Percentiles rank a stretch among this genome's conserved stretches.
These are phyloP conservation scores for Elaeagnus macrophylla DNA, from an alignment of 306 rosid genomes.

Conservation along the genomic window DNA sequence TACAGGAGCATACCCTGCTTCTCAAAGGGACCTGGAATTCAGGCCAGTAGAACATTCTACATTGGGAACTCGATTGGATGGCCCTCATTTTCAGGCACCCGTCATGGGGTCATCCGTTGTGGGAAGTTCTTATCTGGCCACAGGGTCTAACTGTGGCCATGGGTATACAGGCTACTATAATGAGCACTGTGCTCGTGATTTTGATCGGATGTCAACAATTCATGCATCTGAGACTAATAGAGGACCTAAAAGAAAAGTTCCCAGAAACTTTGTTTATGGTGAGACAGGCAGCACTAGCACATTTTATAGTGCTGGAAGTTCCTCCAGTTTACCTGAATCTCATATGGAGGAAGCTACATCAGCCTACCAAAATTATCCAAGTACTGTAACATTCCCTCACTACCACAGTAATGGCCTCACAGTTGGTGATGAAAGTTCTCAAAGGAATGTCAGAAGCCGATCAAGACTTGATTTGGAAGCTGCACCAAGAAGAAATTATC, in stretches of 20 bases:
- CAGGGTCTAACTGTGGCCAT: slow-evolving; percentile 6
- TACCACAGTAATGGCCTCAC: neutral
- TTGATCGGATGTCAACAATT: neutral
- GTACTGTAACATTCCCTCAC: neutral
- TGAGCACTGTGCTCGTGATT: neutral
- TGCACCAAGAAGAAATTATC: neutral
- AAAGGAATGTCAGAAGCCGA: slow-evolving; percentile 13
- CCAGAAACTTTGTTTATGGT: neutral
- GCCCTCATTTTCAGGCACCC: neutral
- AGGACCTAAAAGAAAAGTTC: slow-evolving; percentile 10
- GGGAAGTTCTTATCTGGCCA: neutral
- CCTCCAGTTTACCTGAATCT: slow-evolving; percentile 1
- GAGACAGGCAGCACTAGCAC: slow-evolving; percentile 13
- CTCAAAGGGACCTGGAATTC: slow-evolving; percentile 3
- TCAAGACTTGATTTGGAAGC: slow-evolving; percentile 10
- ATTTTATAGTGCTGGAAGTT: slow-evolving; percentile 9
- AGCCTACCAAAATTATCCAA: slow-evolving; percentile 1
- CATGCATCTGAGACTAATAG: slow-evolving; percentile 1
- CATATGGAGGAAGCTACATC: slow-evolving; percentile 1
- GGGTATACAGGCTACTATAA: slow-evolving; percentile 5
- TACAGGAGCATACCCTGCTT: slow-evolving; percentile 1
- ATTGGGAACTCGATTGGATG: slow-evolving; percentile 1
- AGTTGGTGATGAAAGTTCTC: slow-evolving; percentile 9
- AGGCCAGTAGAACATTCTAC: slow-evolving; percentile 11
- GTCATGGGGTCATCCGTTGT: slow-evolving; percentile 2